Conservation (phyloP, 2,329 filamentous ascomycete genomes). For the Aspergillus viridinutans region DNA sequence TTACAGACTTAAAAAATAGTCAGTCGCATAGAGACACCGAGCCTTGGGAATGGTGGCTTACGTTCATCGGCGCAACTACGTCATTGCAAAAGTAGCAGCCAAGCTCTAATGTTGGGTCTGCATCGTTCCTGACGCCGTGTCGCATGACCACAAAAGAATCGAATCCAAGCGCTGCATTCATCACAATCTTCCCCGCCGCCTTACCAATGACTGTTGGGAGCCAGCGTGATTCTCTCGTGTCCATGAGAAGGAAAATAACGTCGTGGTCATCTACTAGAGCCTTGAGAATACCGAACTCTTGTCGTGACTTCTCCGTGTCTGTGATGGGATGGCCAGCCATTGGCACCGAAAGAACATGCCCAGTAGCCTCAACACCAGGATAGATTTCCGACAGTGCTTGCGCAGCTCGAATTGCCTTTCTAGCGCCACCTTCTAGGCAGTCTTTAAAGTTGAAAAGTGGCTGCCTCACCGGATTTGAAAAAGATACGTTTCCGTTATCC, state of each 20-base stretch:
- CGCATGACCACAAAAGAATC: constrained; percentile 98
- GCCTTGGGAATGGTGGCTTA: constrained; percentile 49
- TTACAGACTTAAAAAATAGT: constrained; percentile 65
- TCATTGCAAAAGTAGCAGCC: constrained; percentile 99
- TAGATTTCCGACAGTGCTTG: constrained; percentile 81
- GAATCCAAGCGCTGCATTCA: constrained; percentile 94
- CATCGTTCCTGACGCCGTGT: constrained; percentile 66
- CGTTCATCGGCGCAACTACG: constrained; percentile 88
- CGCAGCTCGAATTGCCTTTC: constrained; percentile 78
- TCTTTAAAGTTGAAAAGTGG: constrained; percentile 88
- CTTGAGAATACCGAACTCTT: constrained; percentile 71
- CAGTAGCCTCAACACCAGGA: constrained; percentile 77
- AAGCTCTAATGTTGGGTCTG: constrained; percentile 61
- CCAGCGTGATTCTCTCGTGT: constrained; percentile 91
- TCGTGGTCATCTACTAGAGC: constrained; percentile 79
- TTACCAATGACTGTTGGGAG: constrained; percentile 95
- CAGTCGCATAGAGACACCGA: constrained; percentile 10
- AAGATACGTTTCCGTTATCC: constrained; percentile 89
- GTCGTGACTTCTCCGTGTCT: constrained; percentile 64
- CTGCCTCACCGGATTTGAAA: constrained; percentile 93
- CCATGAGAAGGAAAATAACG: constrained; percentile 93
- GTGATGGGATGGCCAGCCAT: constrained; percentile 91
- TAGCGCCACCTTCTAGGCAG: constrained; percentile 76
- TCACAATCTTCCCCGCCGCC: constrained; percentile 84
- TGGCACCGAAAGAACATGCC: constrained; percentile 79